Conservation (phyloP, 2,329 filamentous ascomycete genomes). For the Colletotrichum ledebouriae region DNA sequence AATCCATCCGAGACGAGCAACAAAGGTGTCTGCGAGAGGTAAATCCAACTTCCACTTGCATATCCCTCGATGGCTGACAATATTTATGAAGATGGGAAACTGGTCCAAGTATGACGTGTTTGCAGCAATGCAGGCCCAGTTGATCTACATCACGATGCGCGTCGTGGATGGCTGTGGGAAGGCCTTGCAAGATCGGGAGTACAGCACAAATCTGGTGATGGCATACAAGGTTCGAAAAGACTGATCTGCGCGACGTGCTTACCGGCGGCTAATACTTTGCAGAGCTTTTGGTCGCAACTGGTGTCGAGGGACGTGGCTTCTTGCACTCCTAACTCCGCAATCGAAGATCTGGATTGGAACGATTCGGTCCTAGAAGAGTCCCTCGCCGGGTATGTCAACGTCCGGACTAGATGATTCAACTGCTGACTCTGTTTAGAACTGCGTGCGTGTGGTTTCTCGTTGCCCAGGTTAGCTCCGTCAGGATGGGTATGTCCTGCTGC, state of each 20-base stretch:
- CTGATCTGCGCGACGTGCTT: no score
- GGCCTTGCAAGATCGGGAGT: background rate
- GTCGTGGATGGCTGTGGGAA: slow-evolving; percentile 22
- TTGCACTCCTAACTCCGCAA: background rate
- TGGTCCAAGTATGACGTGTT: slow-evolving; percentile 17
- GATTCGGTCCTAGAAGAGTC: slow-evolving; percentile 36
- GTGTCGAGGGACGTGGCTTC: background rate
- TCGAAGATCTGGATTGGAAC: slow-evolving; percentile 8
- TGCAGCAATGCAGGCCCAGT: slow-evolving; percentile 31
- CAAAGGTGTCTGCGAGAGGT: slow-evolving; percentile 26
- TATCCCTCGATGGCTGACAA: background rate
- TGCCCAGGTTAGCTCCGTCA: slow-evolving; percentile 29
- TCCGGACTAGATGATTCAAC: no score
- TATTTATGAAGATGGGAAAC: background rate
- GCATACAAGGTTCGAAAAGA: slow-evolving; percentile 22
- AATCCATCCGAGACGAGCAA: slow-evolving; percentile 29
- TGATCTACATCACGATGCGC: slow-evolving; percentile 41
- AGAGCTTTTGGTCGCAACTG: slow-evolving; percentile 23
- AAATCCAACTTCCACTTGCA: background rate
- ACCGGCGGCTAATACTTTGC: background rate
- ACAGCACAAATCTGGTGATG: slow-evolving; percentile 28
- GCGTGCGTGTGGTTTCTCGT: slow-evolving; percentile 34
- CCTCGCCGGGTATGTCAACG: slow-evolving; percentile 13
- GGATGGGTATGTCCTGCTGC: slow-evolving; percentile 9
- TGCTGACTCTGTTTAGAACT: background rate